These are phyloP conservation scores for Backusella tarrabulga DNA, from an alignment of 192 early-diverging fungal genomes.

Conservation along the genomic window DNA sequence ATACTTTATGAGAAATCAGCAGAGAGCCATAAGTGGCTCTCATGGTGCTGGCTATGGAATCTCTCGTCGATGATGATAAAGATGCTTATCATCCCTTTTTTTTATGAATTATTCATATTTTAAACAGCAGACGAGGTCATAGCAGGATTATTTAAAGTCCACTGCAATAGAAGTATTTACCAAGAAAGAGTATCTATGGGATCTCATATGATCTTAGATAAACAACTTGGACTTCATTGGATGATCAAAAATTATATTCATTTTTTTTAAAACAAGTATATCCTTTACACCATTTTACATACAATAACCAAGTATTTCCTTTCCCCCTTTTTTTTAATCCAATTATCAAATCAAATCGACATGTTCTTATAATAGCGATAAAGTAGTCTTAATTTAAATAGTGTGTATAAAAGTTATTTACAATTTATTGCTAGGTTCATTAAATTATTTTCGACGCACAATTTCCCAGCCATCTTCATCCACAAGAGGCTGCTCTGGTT, in stretches of 20 bases:
- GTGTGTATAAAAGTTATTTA: background rate
- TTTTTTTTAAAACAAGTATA: background rate
- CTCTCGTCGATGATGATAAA: background rate
- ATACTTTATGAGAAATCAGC: background rate
- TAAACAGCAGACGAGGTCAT: background rate
- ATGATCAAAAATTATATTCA: background rate
- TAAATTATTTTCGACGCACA: conserved; percentile 16
- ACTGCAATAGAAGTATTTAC: background rate
- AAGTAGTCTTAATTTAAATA: background rate
- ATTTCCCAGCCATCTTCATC: conserved; percentile 26
- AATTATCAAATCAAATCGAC: background rate
- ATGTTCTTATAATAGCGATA: too few relatives aligned
- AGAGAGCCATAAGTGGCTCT: background rate
- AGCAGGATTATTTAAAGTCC: background rate
- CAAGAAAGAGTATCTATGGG: background rate
- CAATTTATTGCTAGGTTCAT: background rate
- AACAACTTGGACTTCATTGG: background rate
- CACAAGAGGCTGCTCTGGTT: background rate
- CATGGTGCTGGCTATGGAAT: background rate
- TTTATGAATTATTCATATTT: background rate
- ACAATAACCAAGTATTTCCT: background rate
- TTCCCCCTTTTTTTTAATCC: background rate
- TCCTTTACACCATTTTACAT: conserved; percentile 79
- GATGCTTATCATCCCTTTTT: background rate
- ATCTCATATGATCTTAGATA: background rate